Base-by-base conservation (phyloP, 164 flowering plant species). In the Kalanchoe fedtschenkoi region DNA sequence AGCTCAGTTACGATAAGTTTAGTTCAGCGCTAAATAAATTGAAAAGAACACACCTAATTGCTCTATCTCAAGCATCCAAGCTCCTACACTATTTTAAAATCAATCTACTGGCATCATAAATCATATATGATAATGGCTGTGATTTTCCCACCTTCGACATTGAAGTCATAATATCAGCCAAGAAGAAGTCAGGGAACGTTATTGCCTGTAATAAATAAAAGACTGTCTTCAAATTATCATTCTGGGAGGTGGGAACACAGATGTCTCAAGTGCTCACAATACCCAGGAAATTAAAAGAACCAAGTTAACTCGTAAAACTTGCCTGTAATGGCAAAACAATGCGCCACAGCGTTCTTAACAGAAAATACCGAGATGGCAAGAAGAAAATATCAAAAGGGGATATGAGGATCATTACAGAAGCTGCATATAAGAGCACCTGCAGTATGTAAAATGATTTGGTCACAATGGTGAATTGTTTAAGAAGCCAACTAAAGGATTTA, bases 151-250 rank as follows among this genome's bases (percentile, higher is more conserved):
- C 97, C 99, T 95, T 95, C 66, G 93, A 76, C 95, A 91, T 87
- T 56, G 99, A 95, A 41, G 99, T 95, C 70, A 95, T 73, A 53
- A 95, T 85, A 84, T 95, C 99, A 69, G 97, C 97, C 79, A 95
- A 60, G 71, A 95, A 95, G 70, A 95, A 91, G 74, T 95, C 99
- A 28, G 95, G 71, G 77, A 91, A 95, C 67, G 96, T 35, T 65
- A 95, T 87, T 71, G 97, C 88, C 99, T 95, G 93, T 65, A 51
- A 51, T 15, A 51, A 0, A 51, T 26, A 51, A 1, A 46, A 26
- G 26, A 26, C 2, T 22, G 13, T 15, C 11, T 37, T 37, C 11
- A 0, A n/a, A 37, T 37, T 37, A 37, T 37, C 13, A 37, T 37
- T n/a, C n/a, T n/a, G n/a, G n/a, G n/a, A n/a, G n/a, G n/a, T 37